A percentile compares a stretch with the other conserved stretches of the same genome.
Conservation (phyloP, 2,329 filamentous ascomycete species). For the Ceratocystis eucalypticola region DNA sequence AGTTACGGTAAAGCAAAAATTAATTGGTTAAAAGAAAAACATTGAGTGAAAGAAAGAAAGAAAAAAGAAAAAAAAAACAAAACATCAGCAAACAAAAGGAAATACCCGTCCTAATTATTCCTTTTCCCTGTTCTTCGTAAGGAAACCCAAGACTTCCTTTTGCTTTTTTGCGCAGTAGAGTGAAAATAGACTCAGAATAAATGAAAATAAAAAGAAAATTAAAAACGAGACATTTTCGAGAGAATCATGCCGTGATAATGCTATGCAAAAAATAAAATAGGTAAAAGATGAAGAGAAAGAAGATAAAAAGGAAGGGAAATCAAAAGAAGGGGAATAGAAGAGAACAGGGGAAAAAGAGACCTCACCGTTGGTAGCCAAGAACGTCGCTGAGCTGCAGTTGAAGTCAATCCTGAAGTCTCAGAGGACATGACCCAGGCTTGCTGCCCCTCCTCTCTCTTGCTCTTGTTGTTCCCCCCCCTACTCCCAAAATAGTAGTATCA, state of each 20-base stretch:
- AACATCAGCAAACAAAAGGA: neutral
- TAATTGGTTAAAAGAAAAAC: neutral
- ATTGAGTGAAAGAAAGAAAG: neutral
- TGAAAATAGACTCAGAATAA: neutral
- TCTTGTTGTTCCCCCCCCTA: no score
- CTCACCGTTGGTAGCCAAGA: neutral
- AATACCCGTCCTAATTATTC: neutral
- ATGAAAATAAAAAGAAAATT: neutral
- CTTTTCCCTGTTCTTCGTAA: neutral
- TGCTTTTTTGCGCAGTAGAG: neutral
- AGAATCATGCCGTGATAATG: neutral
- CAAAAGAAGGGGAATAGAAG: neutral
- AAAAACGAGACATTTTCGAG: neutral
- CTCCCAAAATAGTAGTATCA: no score
- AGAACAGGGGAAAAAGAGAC: neutral
- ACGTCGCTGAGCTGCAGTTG: no score
- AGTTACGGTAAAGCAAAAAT: no score
- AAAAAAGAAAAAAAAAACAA: neutral
- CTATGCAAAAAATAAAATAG: slow-evolving; percentile 1
- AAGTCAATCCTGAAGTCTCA: no score
- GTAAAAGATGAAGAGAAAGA: neutral
- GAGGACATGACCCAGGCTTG: no score
- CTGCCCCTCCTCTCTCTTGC: no score
- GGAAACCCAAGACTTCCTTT: no score
- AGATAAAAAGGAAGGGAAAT: neutral